Evolutionary conservation across 768 basidiomycete species (phyloP).

Genomic region (Punctularia strigosozonata): DNA sequence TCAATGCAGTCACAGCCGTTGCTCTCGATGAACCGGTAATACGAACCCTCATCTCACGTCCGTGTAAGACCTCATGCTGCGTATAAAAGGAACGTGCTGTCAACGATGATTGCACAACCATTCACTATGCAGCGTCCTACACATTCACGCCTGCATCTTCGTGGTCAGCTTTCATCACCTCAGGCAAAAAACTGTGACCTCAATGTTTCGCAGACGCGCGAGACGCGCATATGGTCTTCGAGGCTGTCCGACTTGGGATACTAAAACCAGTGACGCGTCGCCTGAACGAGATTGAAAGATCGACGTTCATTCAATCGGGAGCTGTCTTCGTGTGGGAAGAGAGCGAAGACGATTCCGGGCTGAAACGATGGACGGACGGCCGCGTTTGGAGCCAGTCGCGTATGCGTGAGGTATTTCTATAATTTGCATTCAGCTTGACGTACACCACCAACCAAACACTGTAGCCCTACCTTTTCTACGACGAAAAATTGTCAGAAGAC

Average conservation of each 20-base stretch:
- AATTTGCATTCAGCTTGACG: neutral
- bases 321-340: conserved; percentile 65
- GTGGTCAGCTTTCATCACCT: no score
- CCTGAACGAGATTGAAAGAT: conserved; percentile 50
- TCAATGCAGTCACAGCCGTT: no score
- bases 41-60: no score
- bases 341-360: conserved; percentile 49
- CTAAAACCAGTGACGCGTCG: conserved; percentile 40
- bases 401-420: conserved; percentile 39
- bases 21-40: no score
- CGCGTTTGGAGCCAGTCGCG: conserved; percentile 59
- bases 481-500: conserved; percentile 42
- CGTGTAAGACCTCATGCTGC: no score
- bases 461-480: conserved; percentile 61
- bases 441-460: neutral
- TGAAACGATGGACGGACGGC: conserved; percentile 64
- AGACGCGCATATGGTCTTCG: conserved; percentile 55
- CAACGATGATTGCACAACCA: no score
- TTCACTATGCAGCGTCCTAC: conserved; percentile 60
- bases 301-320: conserved; percentile 42
- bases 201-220: no score
- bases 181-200: no score
- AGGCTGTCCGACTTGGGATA: conserved; percentile 45
- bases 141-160: conserved; percentile 51
- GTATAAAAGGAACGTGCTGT: no score